Evolutionary conservation across 2,329 filamentous ascomycete species (phyloP), one percentile per base, ranked within the genome.

Genomic region (Helotiales sp.): DNA sequence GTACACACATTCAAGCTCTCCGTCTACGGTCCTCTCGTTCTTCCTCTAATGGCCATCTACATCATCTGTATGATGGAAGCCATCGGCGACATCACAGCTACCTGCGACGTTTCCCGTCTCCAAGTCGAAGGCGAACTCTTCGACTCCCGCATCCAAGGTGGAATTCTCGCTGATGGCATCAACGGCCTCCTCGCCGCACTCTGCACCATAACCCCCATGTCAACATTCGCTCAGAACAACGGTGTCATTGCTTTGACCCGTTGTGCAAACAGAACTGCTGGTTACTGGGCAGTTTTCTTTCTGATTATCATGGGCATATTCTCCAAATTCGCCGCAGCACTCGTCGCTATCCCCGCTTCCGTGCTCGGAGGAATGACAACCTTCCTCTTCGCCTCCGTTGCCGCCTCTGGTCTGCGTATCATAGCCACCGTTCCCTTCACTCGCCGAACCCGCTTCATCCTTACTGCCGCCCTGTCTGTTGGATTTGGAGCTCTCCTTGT

Each of bases 191-290:
- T 93, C 15, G 88, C 89, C 15, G 88, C 86, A 0, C 81, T 95
- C 30, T 89, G 86, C 76, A 93, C 90, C 48, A 89, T 91, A 64
- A 90, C 89, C 0, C 89, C 90, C 29, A 90, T 93, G 83, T 87
- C 85, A 1, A 88, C 86, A 0, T 93, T 93, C 65, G 90, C 90
- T 0, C 89, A 93, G 72, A 93, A 93, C 76, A 93, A 93, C 70
- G 90, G 90, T 33, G 89, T 93, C 52, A 93, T 95, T 60, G 88
- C 90, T 0, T 78, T 95, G 44, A 95, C 90, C 0, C 82, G 89
- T 15, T 93, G 90, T 71, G 90, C 90, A 1, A 93, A 91, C 71
- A 84, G 90, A 54, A 88, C 86, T 47, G 91, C 90, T 5, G 91
- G 91, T 4, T 92, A 91, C 71, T 88, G 86, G 49, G 89, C 86